phyloP scores from a whole-genome alignment of 2,329 filamentous ascomycete genomes.

The Calonectria ilicicola region DNA sequence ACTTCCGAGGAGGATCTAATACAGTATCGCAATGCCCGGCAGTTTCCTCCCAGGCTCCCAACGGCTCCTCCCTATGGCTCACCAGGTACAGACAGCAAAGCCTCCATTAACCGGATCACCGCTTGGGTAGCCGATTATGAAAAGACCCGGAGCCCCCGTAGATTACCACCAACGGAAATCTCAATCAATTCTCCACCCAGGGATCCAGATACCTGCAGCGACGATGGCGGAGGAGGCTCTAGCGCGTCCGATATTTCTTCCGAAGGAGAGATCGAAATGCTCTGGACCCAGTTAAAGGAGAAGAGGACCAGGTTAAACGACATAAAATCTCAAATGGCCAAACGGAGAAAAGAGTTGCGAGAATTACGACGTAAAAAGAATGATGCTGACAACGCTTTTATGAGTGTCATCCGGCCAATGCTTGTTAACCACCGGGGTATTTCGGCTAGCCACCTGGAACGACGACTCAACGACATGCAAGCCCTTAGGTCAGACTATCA shows the following conservation, averaged over 20 bases:
- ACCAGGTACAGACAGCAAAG: constrained; percentile 39
- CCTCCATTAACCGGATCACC: constrained; percentile 48
- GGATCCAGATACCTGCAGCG: constrained; percentile 22
- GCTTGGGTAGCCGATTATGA: constrained; percentile 49
- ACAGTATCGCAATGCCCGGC: constrained; percentile 44
- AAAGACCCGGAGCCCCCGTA: constrained; percentile 40
- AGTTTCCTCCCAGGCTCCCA: constrained; percentile 49
- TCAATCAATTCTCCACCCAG: constrained; percentile 17
- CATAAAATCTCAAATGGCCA: constrained; percentile 48
- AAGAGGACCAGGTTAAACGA: constrained; percentile 45
- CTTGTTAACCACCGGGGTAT: constrained; percentile 45
- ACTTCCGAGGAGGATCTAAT: constrained; percentile 45
- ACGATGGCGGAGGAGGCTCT: constrained; percentile 19
- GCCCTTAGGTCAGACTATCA: constrained; percentile 52
- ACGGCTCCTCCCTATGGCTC: constrained; percentile 36
- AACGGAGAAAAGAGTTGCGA: constrained; percentile 46
- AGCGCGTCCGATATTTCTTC: constrained; percentile 27
- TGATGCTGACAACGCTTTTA: constrained; percentile 54
- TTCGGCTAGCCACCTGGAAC: constrained; percentile 41
- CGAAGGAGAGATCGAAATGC: constrained; percentile 45
- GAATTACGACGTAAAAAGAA: constrained; percentile 48
- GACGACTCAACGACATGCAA: constrained; percentile 51
- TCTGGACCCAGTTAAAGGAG: constrained; percentile 52
- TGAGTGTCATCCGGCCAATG: constrained; percentile 52
- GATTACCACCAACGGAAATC: constrained; percentile 21